Conservation (phyloP, 2,329 filamentous ascomycete species). For the Colletotrichum sp. region DNA sequence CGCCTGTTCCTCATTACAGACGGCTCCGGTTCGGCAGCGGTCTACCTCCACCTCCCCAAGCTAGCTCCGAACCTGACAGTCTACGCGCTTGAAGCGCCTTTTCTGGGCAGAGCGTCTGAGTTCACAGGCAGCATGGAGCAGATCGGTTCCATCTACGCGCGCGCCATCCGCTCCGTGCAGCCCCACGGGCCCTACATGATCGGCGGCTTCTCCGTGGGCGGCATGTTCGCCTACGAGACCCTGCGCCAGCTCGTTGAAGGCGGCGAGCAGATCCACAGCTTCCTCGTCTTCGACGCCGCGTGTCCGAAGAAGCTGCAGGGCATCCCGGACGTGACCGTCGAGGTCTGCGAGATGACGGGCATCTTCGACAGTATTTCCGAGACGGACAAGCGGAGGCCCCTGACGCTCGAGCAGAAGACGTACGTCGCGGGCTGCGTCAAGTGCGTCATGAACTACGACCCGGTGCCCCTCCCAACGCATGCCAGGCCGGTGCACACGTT, state of each 20-base stretch:
- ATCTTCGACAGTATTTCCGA: background rate
- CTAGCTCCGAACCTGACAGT: background rate
- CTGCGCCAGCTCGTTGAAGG: background rate
- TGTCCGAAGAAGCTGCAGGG: background rate
- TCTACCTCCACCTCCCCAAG: background rate
- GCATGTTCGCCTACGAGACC: background rate
- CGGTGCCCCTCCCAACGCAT: background rate
- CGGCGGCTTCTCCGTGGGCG: background rate
- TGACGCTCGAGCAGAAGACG: background rate
- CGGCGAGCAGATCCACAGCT: background rate
- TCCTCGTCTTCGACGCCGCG: background rate
- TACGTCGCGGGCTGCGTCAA: background rate
- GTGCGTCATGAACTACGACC: background rate
- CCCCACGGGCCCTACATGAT: background rate
- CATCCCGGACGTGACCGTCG: background rate
- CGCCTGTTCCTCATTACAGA: background rate
- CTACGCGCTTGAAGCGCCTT: background rate
- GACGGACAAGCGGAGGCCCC: background rate
- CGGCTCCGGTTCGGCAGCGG: background rate
- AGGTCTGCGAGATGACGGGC: background rate
- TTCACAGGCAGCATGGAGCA: background rate
- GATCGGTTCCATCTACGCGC: background rate
- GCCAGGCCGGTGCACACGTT: background rate
- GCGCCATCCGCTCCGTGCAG: background rate
- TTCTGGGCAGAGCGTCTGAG: background rate